Conservation (phyloP, 495 filamentous ascomycete genomes). For the Darksidea phi region DNA sequence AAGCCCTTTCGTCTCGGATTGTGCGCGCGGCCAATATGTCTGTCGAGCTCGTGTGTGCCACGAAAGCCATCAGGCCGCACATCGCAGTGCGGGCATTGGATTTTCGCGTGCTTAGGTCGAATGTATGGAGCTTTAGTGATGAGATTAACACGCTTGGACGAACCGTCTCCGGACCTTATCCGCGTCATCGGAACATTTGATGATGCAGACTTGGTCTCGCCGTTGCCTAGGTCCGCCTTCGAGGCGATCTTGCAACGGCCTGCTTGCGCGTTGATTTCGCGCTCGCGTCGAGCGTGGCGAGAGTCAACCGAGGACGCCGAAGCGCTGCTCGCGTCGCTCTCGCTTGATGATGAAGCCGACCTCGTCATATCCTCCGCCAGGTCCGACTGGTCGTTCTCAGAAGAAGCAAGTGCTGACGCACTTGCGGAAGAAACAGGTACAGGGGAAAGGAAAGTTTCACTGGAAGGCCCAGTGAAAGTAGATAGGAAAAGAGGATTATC, state of each 20-base stretch:
- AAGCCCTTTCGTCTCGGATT: slow-evolving; percentile 71
- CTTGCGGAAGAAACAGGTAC: slow-evolving; percentile 17
- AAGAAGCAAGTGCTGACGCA: slow-evolving; percentile 25
- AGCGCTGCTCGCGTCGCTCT: slow-evolving; percentile 28
- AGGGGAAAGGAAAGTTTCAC: slow-evolving; percentile 25
- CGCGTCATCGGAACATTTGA: slow-evolving; percentile 53
- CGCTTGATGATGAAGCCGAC: slow-evolving; percentile 27
- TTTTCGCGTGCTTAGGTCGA: slow-evolving; percentile 73
- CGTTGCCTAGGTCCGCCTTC: slow-evolving; percentile 25
- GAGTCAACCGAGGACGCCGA: slow-evolving; percentile 28
- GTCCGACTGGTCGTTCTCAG: slow-evolving; percentile 20
- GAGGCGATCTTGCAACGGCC: slow-evolving; percentile 28
- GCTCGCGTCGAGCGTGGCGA: slow-evolving; percentile 32
- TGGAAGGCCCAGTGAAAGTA: slow-evolving; percentile 22
- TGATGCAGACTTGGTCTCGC: slow-evolving; percentile 25
- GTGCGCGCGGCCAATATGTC: slow-evolving; percentile 82
- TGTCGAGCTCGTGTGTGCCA: slow-evolving; percentile 87
- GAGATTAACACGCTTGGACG: slow-evolving; percentile 57
- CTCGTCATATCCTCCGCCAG: slow-evolving; percentile 38
- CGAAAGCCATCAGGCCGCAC: slow-evolving; percentile 84
- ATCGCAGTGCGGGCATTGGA: slow-evolving; percentile 70
- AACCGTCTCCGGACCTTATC: slow-evolving; percentile 57
- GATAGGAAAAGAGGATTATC: slow-evolving; percentile 29
- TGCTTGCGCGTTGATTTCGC: slow-evolving; percentile 33
- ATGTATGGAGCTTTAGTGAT: slow-evolving; percentile 72